Percentiles rank a stretch among this genome's conserved stretches.
These are phyloP conservation scores for Yarrowia keelungensis DNA, from an alignment of 805 yeast genomes.

Conservation along the genomic window DNA sequence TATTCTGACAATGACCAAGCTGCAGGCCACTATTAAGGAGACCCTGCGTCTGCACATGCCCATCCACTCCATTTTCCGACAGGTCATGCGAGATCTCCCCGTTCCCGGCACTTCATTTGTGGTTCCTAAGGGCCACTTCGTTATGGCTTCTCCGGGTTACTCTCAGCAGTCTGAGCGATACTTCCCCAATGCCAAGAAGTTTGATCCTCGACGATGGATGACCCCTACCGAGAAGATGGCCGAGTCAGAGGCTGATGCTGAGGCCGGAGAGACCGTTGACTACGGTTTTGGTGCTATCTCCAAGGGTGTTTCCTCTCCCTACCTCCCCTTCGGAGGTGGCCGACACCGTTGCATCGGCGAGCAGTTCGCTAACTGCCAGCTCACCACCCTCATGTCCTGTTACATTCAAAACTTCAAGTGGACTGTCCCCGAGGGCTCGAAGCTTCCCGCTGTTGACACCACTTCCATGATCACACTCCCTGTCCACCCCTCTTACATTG, in stretches of 20 bases:
- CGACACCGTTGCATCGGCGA: conserved; percentile 99
- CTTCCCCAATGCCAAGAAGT: conserved; percentile 77
- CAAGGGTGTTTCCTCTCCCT: conserved; percentile 95
- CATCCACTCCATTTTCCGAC: conserved; percentile 92
- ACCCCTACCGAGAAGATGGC: conserved; percentile 37
- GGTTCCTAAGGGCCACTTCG: conserved; percentile 89
- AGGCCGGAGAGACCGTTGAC: conserved; percentile 60
- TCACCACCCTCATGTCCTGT: conserved; percentile 81
- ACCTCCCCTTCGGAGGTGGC: conserved; percentile 98
- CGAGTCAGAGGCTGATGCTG: conserved; percentile 44
- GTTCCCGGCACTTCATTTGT: conserved; percentile 81
- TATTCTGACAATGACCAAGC: conserved; percentile 78
- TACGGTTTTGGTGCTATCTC: conserved; percentile 97
- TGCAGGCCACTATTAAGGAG: conserved; percentile 87
- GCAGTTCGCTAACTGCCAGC: conserved; percentile 94
- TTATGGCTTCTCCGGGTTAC: conserved; percentile 93
- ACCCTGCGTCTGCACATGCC: conserved; percentile 97
- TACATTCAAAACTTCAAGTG: conserved; percentile 79
- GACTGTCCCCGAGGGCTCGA: conserved; percentile 62
- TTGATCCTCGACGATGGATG: conserved; percentile 88
- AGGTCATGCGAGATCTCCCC: conserved; percentile 76
- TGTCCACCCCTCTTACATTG: conserved; percentile 59
- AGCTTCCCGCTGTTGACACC: conserved; percentile 65
- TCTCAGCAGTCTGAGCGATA: conserved; percentile 76
- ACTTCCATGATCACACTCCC: conserved; percentile 95